Conservation (phyloP, 2,329 filamentous ascomycete species). For the Trichoderma hamatum region DNA sequence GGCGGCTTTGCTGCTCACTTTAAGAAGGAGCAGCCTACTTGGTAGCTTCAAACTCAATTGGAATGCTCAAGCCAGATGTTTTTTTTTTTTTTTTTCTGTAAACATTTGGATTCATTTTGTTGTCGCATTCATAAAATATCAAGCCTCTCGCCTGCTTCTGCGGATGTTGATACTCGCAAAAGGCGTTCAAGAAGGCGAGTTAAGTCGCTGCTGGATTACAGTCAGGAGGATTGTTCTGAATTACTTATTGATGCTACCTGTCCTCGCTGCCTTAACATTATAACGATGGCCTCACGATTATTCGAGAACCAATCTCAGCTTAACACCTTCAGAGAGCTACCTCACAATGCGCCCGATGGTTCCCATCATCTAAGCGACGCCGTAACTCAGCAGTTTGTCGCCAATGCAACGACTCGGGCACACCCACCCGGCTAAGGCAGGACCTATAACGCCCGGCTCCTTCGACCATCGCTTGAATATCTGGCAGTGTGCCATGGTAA, state of each 20-base stretch:
- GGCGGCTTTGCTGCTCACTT: not conserved
- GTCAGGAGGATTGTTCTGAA: not conserved
- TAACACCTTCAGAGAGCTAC: not conserved
- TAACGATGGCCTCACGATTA: not conserved
- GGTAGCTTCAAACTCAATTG: constrained; percentile 23
- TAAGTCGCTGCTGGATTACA: not conserved
- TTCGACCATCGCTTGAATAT: not conserved
- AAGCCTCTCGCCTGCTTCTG: not conserved
- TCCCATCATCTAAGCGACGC: not conserved
- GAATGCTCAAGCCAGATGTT: not conserved
- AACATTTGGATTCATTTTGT: not conserved
- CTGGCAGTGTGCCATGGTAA: not conserved
- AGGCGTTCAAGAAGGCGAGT: not conserved
- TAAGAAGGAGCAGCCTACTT: not conserved
- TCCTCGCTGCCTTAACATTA: not conserved
- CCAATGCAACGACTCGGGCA: not conserved
- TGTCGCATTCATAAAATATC: not conserved
- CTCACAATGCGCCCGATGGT: not conserved
- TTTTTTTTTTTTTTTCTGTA: not conserved
- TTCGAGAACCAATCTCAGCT: not conserved
- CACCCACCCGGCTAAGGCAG: not conserved
- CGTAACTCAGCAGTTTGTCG: not conserved
- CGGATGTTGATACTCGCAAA: not conserved
- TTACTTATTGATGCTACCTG: not conserved
- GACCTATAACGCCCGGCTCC: not conserved